phyloP scores from a whole-genome alignment of 768 basidiomycete genomes.

The Suillus brevipes region DNA sequence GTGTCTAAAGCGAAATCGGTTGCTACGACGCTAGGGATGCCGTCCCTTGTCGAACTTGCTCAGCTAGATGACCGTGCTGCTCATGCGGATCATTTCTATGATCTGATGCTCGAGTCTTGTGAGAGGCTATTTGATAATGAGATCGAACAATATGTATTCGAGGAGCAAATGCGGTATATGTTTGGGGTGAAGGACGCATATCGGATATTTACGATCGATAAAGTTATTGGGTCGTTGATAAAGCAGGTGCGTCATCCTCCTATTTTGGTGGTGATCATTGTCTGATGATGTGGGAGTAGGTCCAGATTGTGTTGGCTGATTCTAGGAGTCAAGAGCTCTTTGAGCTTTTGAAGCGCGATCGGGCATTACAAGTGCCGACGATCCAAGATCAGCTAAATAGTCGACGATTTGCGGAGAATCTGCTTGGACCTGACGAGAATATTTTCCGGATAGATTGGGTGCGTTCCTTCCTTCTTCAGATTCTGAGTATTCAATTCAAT shows the following conservation, averaged over 20 bases:
- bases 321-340: constrained; percentile 70
- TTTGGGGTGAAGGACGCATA: constrained; percentile 85
- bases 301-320: constrained; percentile 69
- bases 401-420: constrained; percentile 65
- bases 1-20: constrained; percentile 8
- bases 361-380: constrained; percentile 56
- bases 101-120: constrained; percentile 79
- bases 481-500: not conserved
- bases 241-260: constrained; percentile 64
- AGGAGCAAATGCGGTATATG: constrained; percentile 87
- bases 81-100: constrained; percentile 72
- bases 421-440: constrained; percentile 75
- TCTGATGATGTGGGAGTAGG: constrained; percentile 33
- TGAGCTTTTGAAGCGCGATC: constrained; percentile 68
- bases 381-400: constrained; percentile 72
- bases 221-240: constrained; percentile 82
- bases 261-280: not conserved
- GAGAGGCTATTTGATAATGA: constrained; percentile 93
- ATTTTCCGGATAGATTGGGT: constrained; percentile 84
- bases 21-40: constrained; percentile 32
- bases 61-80: constrained; percentile 38
- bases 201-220: constrained; percentile 92
- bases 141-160: constrained; percentile 82
- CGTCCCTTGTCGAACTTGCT: constrained; percentile 26
- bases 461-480: constrained; percentile 18